Conservation (phyloP, 768 basidiomycete genomes). For the Amylocystis lapponica region DNA sequence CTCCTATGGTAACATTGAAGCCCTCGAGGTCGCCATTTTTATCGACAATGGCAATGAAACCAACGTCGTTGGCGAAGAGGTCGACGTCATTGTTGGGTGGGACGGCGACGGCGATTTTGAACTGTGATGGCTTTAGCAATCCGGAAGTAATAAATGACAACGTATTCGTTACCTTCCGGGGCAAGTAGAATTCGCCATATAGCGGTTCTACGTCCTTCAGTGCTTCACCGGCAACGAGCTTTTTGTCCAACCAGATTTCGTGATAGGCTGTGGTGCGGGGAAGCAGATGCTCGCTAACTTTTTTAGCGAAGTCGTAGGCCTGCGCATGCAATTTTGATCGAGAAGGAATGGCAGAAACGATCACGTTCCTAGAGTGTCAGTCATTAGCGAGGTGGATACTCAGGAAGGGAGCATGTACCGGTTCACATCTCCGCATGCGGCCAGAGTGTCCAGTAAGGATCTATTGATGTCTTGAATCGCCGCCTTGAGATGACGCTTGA, state of each 20-base stretch:
- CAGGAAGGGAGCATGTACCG: conserved; percentile 41
- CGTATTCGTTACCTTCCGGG: conserved; percentile 66
- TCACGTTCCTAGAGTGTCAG: conserved; percentile 60
- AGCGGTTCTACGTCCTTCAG: conserved; percentile 92
- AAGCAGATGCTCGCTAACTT: conserved; percentile 78
- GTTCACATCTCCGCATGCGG: conserved; percentile 98
- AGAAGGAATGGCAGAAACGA: conserved; percentile 87
- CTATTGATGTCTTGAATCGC: conserved; percentile 96
- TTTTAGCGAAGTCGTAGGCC: conserved; percentile 80
- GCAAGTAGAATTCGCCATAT: conserved; percentile 97
- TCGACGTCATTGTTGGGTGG: conserved; percentile 97
- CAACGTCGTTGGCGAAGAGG: conserved; percentile 91
- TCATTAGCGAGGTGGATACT: conserved; percentile 5
- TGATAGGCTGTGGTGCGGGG: conserved; percentile 93
- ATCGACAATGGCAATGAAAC: conserved; percentile 91
- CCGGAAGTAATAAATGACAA: neutral
- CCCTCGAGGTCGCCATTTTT: conserved; percentile 73
- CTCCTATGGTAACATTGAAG: conserved; percentile 92
- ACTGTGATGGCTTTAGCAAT: conserved; percentile 40
- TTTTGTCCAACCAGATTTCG: conserved; percentile 99
- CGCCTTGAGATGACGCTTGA: conserved; percentile 93
- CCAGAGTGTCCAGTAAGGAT: conserved; percentile 87
- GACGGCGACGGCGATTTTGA: conserved; percentile 95
- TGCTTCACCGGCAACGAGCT: conserved; percentile 90
- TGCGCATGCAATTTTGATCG: conserved; percentile 80